Percentiles rank a stretch among this genome's conserved stretches.
phyloP scores from a whole-genome alignment of 2,329 filamentous ascomycete genomes.

The Trichoderma koningiopsis region DNA sequence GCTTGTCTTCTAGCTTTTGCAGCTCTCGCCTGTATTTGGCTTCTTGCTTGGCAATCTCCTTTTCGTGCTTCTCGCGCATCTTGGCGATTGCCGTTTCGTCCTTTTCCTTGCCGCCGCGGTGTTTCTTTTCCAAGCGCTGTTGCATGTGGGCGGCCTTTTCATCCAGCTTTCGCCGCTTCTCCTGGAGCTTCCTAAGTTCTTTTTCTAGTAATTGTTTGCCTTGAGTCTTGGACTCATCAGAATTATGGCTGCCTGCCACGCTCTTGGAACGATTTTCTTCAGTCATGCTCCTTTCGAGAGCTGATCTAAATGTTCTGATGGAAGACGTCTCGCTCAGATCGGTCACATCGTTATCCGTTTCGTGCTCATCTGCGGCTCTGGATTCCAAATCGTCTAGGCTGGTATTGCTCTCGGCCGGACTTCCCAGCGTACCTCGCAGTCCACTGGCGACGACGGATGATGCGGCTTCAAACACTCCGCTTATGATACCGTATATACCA shows the following conservation, averaged over 20 bases:
- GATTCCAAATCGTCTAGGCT: constrained; percentile 35
- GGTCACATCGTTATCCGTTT: constrained; percentile 30
- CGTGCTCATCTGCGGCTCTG: constrained; percentile 32
- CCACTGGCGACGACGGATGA: constrained; percentile 49
- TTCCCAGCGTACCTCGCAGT: constrained; percentile 36
- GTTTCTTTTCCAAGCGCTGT: constrained; percentile 49
- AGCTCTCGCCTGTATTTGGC: constrained; percentile 67
- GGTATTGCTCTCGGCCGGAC: constrained; percentile 32
- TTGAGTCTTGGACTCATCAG: constrained; percentile 44
- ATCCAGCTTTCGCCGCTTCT: constrained; percentile 62
- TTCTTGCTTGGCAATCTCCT: constrained; percentile 65
- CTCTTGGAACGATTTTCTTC: constrained; percentile 35
- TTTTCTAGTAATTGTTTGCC: constrained; percentile 50
- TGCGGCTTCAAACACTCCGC: constrained; percentile 54
- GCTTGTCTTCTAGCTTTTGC: constrained; percentile 64
- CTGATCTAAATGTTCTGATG: constrained; percentile 53
- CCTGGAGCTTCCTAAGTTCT: constrained; percentile 65
- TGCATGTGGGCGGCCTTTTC: constrained; percentile 61
- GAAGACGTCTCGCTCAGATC: constrained; percentile 49
- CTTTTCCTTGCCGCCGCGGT: constrained; percentile 51
- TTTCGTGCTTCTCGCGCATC: constrained; percentile 64
- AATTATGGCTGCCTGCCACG: constrained; percentile 35
- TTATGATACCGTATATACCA: constrained; percentile 60
- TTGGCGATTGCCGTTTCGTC: constrained; percentile 57
- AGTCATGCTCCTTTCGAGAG: constrained; percentile 42